Percentiles rank a stretch among this genome's conserved stretches.
These are phyloP conservation scores for Corchorus capsularis DNA, from an alignment of 345 rosid genomes.

Conservation along the genomic window DNA sequence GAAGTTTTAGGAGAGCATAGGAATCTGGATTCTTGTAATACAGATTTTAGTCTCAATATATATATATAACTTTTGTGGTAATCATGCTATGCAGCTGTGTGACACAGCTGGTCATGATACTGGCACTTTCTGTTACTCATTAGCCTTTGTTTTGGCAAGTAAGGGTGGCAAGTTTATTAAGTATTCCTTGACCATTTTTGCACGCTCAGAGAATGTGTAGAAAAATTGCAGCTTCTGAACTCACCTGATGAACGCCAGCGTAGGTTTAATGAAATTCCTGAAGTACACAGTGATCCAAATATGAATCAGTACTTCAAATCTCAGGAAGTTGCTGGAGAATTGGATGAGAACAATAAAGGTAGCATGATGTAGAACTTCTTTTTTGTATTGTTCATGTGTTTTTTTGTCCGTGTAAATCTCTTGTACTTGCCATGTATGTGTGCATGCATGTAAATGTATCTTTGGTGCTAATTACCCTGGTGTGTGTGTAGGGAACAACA, in stretches of 20 bases:
- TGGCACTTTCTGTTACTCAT: neutral
- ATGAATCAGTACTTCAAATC: slow-evolving; percentile 54
- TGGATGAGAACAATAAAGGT: slow-evolving; percentile 59
- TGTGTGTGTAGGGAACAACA: slow-evolving; percentile 41
- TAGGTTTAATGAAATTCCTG: slow-evolving; percentile 62
- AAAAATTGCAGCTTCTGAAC: slow-evolving; percentile 73
- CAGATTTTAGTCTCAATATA: neutral
- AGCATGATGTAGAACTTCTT: neutral
- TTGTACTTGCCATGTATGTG: neutral
- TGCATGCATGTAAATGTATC: neutral
- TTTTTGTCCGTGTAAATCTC: neutral
- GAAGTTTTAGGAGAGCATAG: neutral
- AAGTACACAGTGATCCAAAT: slow-evolving; percentile 62
- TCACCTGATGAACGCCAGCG: slow-evolving; percentile 73
- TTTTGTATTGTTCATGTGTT: neutral
- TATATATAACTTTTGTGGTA: neutral
- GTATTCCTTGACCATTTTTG: slow-evolving; percentile 61
- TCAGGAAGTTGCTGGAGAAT: slow-evolving; percentile 47
- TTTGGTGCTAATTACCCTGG: slow-evolving; percentile 20
- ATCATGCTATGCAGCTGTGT: neutral
- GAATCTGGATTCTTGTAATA: slow-evolving; percentile 6
- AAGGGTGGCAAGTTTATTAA: slow-evolving; percentile 8
- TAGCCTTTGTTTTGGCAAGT: slow-evolving; percentile 19
- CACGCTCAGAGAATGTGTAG: slow-evolving; percentile 83
- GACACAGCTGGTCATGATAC: neutral